Conservation (phyloP, 176 grass and related monocot species). For the Musa schizocarpa region DNA sequence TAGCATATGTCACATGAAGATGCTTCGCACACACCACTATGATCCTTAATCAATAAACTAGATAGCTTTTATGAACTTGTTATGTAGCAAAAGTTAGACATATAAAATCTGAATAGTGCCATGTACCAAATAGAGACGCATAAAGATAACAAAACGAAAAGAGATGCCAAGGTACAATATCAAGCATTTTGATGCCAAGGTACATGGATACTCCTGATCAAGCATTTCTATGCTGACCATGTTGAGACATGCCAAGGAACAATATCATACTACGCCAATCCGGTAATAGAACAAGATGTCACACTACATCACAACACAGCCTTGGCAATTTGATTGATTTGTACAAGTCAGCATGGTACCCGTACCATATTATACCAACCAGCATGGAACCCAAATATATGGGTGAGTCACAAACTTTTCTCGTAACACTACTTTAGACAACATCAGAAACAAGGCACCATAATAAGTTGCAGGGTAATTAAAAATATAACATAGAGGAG, state of each 20-base stretch:
- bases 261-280: background rate
- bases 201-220: background rate
- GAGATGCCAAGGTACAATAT: too few species aligned
- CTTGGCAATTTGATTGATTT: background rate
- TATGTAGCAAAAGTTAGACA: background rate
- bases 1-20: background rate
- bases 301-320: background rate
- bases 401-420: background rate
- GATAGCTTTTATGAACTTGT: background rate
- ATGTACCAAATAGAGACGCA: background rate
- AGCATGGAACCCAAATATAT: background rate
- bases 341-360: background rate
- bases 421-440: background rate
- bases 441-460: slow-evolving; percentile 18
- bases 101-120: background rate
- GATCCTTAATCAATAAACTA: background rate
- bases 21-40: background rate
- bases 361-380: background rate
- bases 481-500: background rate
- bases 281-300: background rate
- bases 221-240: background rate
- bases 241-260: background rate
- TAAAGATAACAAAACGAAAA: background rate
- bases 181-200: too few species aligned
- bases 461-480: slow-evolving; percentile 3